Evolutionary conservation across 148 eudicot genomes (phyloP).

Genomic region (Rhododendron mucronatum): DNA sequence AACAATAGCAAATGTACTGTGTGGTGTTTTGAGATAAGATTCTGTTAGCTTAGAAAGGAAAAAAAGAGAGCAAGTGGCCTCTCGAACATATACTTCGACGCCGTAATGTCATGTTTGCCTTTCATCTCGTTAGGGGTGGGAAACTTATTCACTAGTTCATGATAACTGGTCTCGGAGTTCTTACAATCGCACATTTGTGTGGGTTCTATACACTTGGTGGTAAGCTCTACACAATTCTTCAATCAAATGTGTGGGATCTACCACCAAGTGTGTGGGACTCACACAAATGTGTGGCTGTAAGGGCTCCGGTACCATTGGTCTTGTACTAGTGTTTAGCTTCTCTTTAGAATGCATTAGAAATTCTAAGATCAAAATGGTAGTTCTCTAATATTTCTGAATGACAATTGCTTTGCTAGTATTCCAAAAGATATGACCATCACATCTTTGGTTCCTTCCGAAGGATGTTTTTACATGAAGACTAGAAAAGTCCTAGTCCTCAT

Average conservation of each 20-base stretch:
- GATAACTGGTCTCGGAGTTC: neutral
- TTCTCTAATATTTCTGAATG: neutral
- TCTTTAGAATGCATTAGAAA: neutral
- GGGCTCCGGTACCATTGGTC: neutral
- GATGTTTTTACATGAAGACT: neutral
- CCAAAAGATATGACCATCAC: neutral
- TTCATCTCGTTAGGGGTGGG: neutral
- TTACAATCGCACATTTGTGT: constrained; percentile 1
- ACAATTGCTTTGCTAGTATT: neutral
- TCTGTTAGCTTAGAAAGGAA: neutral
- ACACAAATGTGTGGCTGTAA: neutral
- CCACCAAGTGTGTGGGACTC: neutral
- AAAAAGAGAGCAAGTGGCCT: neutral
- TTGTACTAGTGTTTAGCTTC: neutral
- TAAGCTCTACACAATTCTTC: neutral
- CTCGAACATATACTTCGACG: neutral
- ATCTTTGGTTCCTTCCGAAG: neutral
- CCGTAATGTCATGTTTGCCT: neutral
- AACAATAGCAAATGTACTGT: neutral
- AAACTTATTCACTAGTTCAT: neutral
- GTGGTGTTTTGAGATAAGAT: neutral
- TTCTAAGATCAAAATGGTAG: neutral
- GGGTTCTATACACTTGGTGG: constrained; percentile 3
- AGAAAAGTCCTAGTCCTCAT: neutral
- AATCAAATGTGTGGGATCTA: neutral